Percentiles rank a stretch among this genome's conserved stretches.
Evolutionary conservation across 2,329 filamentous ascomycete genomes (phyloP).

Genomic region (Aotearoamyces nothofagi): DNA sequence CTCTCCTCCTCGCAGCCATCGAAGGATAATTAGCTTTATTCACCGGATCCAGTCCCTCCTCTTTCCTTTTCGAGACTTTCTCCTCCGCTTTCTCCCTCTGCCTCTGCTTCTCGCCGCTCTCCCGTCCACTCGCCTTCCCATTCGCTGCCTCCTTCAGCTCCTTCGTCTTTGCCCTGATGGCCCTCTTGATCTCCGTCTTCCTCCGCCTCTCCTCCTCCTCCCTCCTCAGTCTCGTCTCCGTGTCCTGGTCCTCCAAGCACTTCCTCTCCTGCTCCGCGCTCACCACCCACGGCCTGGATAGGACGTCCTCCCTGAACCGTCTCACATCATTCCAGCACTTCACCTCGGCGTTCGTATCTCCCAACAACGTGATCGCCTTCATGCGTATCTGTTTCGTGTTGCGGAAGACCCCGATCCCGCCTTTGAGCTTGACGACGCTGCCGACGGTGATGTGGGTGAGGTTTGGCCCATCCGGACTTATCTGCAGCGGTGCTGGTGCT

Average conservation of each 20-base stretch:
- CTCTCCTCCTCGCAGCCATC: too few species aligned
- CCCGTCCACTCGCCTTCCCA: too few species aligned
- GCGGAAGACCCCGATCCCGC: conserved; percentile 31
- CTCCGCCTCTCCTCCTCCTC: too few species aligned
- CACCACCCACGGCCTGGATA: conserved; percentile 39
- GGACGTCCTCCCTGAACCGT: conserved; percentile 32
- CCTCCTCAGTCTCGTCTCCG: too few species aligned
- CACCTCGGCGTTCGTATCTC: conserved; percentile 39
- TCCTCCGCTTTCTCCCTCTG: too few species aligned
- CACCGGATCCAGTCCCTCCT: too few species aligned
- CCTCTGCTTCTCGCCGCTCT: too few species aligned
- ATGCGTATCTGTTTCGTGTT: conserved; percentile 35
- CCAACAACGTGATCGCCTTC: conserved; percentile 30
- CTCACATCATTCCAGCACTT: conserved; percentile 40
- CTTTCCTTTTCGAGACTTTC: too few species aligned
- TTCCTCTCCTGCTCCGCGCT: conserved; percentile 30
- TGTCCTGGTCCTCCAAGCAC: conserved; percentile 26
- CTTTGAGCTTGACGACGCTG: conserved; percentile 40
- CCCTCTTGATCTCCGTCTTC: too few species aligned
- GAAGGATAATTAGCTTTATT: too few species aligned
- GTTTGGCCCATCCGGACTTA: conserved; percentile 11
- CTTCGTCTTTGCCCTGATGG: too few species aligned
- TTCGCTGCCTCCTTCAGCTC: too few species aligned
- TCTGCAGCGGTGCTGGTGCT: conserved; percentile 34
- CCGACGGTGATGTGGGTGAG: conserved; percentile 30